Percentiles rank a stretch among this genome's conserved stretches.
Conservation (phyloP, 2,329 filamentous ascomycete species). For the Dryadomyces quercivorus region DNA sequence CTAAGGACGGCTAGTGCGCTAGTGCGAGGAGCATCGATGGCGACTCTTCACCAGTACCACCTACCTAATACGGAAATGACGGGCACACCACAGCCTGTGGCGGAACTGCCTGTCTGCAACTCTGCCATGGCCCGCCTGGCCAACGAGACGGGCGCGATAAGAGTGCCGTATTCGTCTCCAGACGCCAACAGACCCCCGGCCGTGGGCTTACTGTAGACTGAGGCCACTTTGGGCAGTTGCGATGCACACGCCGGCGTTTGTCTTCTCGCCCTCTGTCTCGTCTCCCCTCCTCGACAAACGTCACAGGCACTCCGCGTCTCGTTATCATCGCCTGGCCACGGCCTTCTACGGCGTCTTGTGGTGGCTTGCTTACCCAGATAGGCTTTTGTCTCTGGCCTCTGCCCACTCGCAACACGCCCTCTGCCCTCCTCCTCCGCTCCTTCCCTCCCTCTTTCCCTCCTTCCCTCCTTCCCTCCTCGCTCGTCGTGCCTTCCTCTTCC, state of each 20-base stretch:
- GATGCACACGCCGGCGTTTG: too few species aligned
- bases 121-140: background rate
- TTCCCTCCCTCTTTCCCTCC: background rate
- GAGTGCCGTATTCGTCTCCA: background rate
- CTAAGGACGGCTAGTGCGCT: background rate
- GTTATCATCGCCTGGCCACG: too few species aligned
- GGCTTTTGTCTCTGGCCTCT: background rate
- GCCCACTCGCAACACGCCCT: too few species aligned
- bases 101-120: background rate
- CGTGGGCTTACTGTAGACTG: too few species aligned
- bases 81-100: background rate
- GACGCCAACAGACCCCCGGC: background rate
- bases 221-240: too few species aligned
- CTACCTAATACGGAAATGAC: conserved; percentile 7
- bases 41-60: conserved; percentile 3
- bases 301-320: too few species aligned
- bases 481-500: background rate
- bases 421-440: background rate
- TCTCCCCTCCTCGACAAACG: too few species aligned
- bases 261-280: too few species aligned
- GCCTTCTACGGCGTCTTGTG: too few species aligned
- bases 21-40: background rate
- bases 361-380: too few species aligned
- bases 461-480: background rate
- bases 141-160: background rate